Evolutionary conservation across 2,329 filamentous ascomycete species (phyloP), one percentile per base, ranked within the genome.

Genomic region (Thielaviopsis ethacetica): DNA sequence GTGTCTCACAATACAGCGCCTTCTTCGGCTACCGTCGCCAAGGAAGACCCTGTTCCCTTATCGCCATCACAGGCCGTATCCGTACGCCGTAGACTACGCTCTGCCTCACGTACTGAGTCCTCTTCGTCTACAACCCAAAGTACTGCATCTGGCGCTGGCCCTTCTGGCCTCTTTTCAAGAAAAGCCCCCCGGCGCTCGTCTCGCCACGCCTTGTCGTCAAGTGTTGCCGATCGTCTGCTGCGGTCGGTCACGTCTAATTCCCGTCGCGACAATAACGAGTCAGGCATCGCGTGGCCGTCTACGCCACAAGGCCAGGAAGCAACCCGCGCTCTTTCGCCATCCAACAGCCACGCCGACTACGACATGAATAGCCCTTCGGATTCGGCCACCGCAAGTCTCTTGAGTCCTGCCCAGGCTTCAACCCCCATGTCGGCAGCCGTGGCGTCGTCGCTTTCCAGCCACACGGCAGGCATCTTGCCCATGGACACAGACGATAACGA

Each of bases 381-480:
- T 44, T 44, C 38, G 5, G 38, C 38, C 62, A 72, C 71, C 22
- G 38, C 38, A 5, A 44, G 17, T 44, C 38, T 44, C 7, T 44
- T 44, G 15, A 44, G 38, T 71, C 74, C 0, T 76, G 71, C 27
- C 81, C 76, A 65, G 77, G 81, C 59, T 72, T 77, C 2, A 77
- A 80, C 59, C 82, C 81, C 12, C 73, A 80, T 38, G 85, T 86
- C 65, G 78, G 76, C 64, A 78, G 75, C 66, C 82, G 77, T 62
- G 81, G 84, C 55, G 84, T 86, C 56, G 89, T 34, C 30, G 30
- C 6, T 87, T 10, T 86, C 87, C 30, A 86, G 86, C 38, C 30
- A 34, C 5, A 34, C 10, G 30, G 30, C 30, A 4, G 10, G 10
- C 30, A 9, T 9, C 5, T 12, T 10, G 30, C 30, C 30, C 7